Base-by-base conservation (phyloP, 805 yeast genomes). In the Phaffomyces opuntiae region DNA sequence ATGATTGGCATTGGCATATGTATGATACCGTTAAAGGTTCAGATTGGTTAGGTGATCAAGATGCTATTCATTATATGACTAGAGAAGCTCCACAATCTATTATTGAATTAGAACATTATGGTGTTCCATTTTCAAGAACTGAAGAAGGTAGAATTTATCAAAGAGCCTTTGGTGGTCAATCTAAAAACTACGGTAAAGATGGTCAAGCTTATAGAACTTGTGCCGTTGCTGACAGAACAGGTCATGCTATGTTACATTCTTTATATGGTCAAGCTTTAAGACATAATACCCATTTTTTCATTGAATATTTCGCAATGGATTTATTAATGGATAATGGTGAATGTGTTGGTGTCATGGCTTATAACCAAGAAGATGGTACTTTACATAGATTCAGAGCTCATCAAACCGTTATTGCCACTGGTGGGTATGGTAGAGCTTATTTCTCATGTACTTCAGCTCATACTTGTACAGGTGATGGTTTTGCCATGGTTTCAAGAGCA, bases 1-100 rank as follows among this genome's bases (percentile, higher is more conserved):
- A 91, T 69, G 90, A 90, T 74, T 91, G 99, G 99, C 95, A 87
- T 69, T 93, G 98, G 97, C 99, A 91, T 70, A 90, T 91, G 97
- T 91, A 93, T 71, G 99, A 91, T 66, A 91, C 99, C 60, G 98
- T 91, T 59, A 91, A 91, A 73, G 99, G 99, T 53, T 89, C 97
- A 9, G 99, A 91, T 72, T 91, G 99, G 99, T 80, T 91, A 53
- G 99, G 99, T 63, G 99, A 91, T 71, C 99, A 91, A 74, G 99
- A 91, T 65, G 96, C 98, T 46, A 91, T 93, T 65, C 98, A 91
- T 72, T 91, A 91, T 73, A 91, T 91, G 99, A 91, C 99, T 48
- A 82, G 89, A 67, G 98, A 91, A 72, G 99, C 99, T 26, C 96
- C 98, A 38, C 80, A 81, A 56, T 85, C 97, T 39, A 91, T 91